Conservation (phyloP, 139 green algal genomes). For the Deuterostichococcus epilithicus region DNA sequence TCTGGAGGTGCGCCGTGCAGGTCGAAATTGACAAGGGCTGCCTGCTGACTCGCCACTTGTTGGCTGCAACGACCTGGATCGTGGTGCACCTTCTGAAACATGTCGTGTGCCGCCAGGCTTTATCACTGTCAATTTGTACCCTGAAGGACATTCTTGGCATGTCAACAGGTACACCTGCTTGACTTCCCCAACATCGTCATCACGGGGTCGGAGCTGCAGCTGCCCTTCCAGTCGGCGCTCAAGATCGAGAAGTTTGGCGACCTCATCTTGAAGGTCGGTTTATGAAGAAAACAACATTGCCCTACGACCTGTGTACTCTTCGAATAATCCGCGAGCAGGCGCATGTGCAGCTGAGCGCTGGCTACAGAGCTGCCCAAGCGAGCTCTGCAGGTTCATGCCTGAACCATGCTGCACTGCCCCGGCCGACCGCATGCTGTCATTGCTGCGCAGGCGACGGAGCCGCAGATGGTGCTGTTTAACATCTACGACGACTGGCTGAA, state of each 20-base stretch:
- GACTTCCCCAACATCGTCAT: slow-evolving; percentile 99
- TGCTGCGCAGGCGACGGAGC: slow-evolving; percentile 62
- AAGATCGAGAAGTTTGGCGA: slow-evolving; percentile 99
- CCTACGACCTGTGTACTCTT: no score
- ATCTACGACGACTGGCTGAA: slow-evolving; percentile 99
- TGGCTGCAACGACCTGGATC: no score
- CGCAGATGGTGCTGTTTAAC: slow-evolving; percentile 99
- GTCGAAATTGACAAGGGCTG: no score
- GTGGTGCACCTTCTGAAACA: no score
- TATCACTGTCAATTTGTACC: no score
- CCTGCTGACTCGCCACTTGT: no score
- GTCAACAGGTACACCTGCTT: slow-evolving; percentile 84
- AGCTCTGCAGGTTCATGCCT: slow-evolving; percentile 58
- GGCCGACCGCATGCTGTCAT: neutral
- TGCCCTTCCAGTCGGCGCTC: slow-evolving; percentile 93
- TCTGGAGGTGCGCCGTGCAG: slow-evolving; percentile 83
- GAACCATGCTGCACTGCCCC: neutral
- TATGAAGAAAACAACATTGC: no score
- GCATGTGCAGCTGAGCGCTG: no score
- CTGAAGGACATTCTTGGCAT: no score
- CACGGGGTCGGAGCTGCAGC: slow-evolving; percentile 97
- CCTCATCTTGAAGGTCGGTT: slow-evolving; percentile 93
- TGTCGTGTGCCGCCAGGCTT: no score
- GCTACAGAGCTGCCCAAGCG: slow-evolving; percentile 69
- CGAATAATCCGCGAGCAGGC: no score